These are phyloP conservation scores for Saccharomyces paradoxus DNA, from an alignment of 805 yeast species.

Conservation along the genomic window DNA sequence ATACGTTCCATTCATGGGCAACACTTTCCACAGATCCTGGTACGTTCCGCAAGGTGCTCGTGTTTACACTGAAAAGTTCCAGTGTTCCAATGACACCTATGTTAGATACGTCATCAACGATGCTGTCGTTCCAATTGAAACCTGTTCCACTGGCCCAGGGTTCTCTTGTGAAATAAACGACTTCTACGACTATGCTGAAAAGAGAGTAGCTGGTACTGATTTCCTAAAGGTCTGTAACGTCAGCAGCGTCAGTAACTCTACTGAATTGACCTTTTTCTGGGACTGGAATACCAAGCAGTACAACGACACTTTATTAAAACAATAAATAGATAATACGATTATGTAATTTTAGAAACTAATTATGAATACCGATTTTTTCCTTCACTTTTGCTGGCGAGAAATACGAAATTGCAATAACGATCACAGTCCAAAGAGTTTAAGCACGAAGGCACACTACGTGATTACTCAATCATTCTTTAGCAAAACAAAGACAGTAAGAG, in stretches of 20 bases:
- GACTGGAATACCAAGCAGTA: not conserved
- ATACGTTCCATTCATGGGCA: constrained; percentile 36
- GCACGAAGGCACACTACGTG: no score
- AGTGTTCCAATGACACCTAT: constrained; percentile 35
- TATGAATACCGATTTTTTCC: not conserved
- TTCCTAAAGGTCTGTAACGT: constrained; percentile 30
- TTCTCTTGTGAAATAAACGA: constrained; percentile 37
- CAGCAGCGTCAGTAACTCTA: constrained; percentile 10
- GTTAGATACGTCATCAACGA: constrained; percentile 46
- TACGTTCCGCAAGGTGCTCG: constrained; percentile 54
- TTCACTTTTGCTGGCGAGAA: no score
- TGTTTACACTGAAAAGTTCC: constrained; percentile 41
- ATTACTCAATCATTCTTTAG: no score
- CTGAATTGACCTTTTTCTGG: constrained; percentile 20
- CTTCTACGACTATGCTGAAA: constrained; percentile 28
- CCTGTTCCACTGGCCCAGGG: constrained; percentile 48
- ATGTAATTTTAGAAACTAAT: not conserved
- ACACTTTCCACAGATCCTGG: constrained; percentile 41
- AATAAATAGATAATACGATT: not conserved
- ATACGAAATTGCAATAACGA: no score
- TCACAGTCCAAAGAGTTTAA: no score
- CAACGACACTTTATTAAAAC: not conserved
- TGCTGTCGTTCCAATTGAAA: constrained; percentile 44
- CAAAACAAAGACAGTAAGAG: no score
- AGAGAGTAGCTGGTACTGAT: constrained; percentile 25